Evolutionary conservation across 2,329 filamentous ascomycete species (phyloP), one percentile per base, ranked within the genome.

Genomic region (Botrytis cinerea): DNA sequence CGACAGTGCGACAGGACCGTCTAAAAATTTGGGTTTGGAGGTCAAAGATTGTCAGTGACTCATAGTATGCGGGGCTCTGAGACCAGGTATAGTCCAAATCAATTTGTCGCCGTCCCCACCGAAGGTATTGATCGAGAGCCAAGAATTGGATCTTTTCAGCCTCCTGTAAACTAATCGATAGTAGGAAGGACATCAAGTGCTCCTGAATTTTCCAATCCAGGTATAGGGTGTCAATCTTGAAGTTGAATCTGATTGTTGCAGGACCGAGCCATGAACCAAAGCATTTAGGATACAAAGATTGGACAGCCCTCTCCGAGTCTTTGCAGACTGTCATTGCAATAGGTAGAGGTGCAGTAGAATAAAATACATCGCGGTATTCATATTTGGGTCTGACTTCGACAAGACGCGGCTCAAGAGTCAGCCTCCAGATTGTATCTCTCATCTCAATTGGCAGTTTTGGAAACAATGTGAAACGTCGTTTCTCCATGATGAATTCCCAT

Each of bases 11-110:
- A 14, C 12, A n/a, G 7, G 0, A 12, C 1, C 2, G 22, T 51
- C 46, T 51, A 8, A 8, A 25, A 25, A 25, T 25, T 4, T 43
- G 10, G 16, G 16, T 48, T 48, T 25, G 46, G 25, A 51, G 48
- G 48, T 54, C 5, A 2, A 0, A 12, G 1, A 46, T 32, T 0
- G 18, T 46, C 8, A 64, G 18, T 18, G 51, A 6, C 22, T 48
- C 1, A 25, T 0, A 0, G 9, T 22, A 25, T 10, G 0, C 20
- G 20, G 22, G 22, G 22, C 0, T 2, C 12, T 4, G 20, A 22
- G 9, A 10, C 22, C 22, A 48, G 22, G 0, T 0, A 25, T 48
- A 48, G 4, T n/a, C 12, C 25, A 8, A 18, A 18, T 18, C 51
- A 28, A n/a, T 16, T n/a, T 5, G 2, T 4, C 4, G 14, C 14